Conservation (phyloP, 2,329 filamentous ascomycete species). For the Chaetomiaceae sp. region DNA sequence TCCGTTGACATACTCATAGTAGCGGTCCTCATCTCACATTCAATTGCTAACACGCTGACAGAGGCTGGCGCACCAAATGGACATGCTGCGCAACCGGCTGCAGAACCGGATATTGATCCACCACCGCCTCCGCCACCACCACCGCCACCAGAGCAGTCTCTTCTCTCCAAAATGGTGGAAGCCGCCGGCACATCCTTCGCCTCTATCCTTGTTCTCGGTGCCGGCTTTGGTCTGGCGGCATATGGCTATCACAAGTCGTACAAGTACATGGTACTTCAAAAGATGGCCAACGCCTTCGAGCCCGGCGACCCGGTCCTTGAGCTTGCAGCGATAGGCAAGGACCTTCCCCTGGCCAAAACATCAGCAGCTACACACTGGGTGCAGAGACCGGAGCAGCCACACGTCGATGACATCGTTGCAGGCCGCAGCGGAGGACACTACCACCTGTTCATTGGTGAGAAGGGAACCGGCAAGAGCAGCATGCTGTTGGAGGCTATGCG, state of each 20-base stretch:
- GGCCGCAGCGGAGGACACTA: slow-evolving; percentile 77
- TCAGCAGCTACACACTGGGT: slow-evolving; percentile 68
- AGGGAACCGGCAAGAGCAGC: slow-evolving; percentile 92
- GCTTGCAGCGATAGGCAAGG: slow-evolving; percentile 63
- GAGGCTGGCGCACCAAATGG: neutral
- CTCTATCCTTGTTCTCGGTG: slow-evolving; percentile 66
- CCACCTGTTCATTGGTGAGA: slow-evolving; percentile 87
- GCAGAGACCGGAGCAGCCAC: slow-evolving; percentile 71
- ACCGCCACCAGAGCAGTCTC: slow-evolving; percentile 27
- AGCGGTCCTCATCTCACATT: neutral
- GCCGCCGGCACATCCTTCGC: slow-evolving; percentile 71
- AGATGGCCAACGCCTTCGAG: slow-evolving; percentile 88
- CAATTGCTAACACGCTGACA: neutral
- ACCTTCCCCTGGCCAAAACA: slow-evolving; percentile 40
- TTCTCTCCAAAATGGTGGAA: slow-evolving; percentile 64
- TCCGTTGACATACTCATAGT: neutral
- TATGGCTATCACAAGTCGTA: slow-evolving; percentile 80
- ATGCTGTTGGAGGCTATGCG: slow-evolving; percentile 96
- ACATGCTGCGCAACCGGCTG: neutral
- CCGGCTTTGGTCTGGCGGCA: slow-evolving; percentile 61
- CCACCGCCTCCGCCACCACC: slow-evolving; percentile 13
- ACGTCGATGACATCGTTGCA: slow-evolving; percentile 76
- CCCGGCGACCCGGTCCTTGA: slow-evolving; percentile 88
- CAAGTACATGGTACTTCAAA: slow-evolving; percentile 84
- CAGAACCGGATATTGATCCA: slow-evolving; percentile 4